Evolutionary conservation across 305 asterid genomes (phyloP).

Genomic region (Coffea humblotiana): DNA sequence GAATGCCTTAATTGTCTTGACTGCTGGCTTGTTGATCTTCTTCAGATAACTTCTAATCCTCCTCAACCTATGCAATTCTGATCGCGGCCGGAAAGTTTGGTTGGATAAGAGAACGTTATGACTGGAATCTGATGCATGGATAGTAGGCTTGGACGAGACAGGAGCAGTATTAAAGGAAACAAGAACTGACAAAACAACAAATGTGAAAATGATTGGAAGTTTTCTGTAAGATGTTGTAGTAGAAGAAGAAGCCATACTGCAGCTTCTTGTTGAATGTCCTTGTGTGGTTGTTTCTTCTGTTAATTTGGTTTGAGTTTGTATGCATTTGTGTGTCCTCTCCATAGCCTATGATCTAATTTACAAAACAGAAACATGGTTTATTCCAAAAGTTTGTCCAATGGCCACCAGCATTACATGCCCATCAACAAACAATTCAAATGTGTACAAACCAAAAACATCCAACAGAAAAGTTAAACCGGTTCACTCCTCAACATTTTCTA

Average conservation of each 20-base stretch:
- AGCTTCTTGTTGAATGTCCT: slow-evolving; percentile 27
- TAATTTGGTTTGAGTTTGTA: slow-evolving; percentile 50
- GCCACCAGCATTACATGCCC: slow-evolving; percentile 25
- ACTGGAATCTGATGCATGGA: slow-evolving; percentile 14
- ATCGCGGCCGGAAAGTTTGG: slow-evolving; percentile 55
- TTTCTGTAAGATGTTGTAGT: slow-evolving; percentile 23
- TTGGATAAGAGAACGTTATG: slow-evolving; percentile 29
- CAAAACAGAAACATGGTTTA: slow-evolving; percentile 32
- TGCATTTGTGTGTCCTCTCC: slow-evolving; percentile 52
- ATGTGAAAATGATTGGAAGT: slow-evolving; percentile 46
- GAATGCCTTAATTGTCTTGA: slow-evolving; percentile 69
- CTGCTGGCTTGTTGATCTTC: slow-evolving; percentile 74
- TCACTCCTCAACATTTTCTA: slow-evolving; percentile 43
- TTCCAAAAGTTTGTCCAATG: slow-evolving; percentile 62
- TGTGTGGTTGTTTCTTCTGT: slow-evolving; percentile 32
- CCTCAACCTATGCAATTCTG: slow-evolving; percentile 44
- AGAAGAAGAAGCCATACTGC: slow-evolving; percentile 43
- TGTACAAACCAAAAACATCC: slow-evolving; percentile 23
- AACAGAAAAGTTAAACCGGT: slow-evolving; percentile 48
- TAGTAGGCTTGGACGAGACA: slow-evolving; percentile 16
- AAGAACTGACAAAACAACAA: slow-evolving; percentile 51
- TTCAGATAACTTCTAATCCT: slow-evolving; percentile 52
- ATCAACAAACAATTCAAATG: slow-evolving; percentile 19
- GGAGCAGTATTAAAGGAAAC: slow-evolving; percentile 23
- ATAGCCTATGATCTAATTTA: slow-evolving; percentile 20